phyloP scores from a whole-genome alignment of 108 stramenopile species.

The Mediolabrus comicus region DNA sequence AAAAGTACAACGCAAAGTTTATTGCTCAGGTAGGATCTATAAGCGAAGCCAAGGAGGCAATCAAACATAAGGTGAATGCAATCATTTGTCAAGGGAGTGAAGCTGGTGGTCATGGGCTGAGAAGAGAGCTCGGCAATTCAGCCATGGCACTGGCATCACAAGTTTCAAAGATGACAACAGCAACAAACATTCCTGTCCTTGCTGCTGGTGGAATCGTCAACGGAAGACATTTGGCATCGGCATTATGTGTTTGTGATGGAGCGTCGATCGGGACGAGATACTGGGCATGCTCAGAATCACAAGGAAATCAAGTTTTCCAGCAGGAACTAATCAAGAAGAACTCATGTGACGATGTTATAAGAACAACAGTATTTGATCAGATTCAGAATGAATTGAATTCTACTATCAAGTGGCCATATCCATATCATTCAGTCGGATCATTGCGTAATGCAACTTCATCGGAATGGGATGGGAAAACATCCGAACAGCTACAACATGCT shows the following conservation, averaged over 20 bases:
- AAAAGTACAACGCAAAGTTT: constrained; percentile 54
- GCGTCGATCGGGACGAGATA: constrained; percentile 71
- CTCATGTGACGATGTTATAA: constrained; percentile 63
- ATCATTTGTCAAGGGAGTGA: constrained; percentile 78
- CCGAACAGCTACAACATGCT: constrained; percentile 15
- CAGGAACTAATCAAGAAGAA: constrained; percentile 45
- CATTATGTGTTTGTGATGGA: constrained; percentile 71
- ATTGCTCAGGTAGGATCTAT: constrained; percentile 72
- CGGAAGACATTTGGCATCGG: constrained; percentile 66
- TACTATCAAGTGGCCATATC: constrained; percentile 55
- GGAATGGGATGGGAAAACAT: constrained; percentile 57
- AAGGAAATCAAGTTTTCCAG: constrained; percentile 41
- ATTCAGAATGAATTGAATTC: constrained; percentile 52
- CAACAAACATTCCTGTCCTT: constrained; percentile 47
- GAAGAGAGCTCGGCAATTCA: constrained; percentile 64
- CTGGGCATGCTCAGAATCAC: constrained; percentile 69
- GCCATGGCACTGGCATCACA: constrained; percentile 61
- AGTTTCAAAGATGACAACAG: constrained; percentile 28
- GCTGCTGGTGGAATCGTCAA: constrained; percentile 78
- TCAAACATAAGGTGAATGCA: constrained; percentile 60
- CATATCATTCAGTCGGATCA: constrained; percentile 70
- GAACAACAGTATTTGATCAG: constrained; percentile 67
- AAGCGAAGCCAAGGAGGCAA: constrained; percentile 54
- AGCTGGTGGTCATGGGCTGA: constrained; percentile 79
- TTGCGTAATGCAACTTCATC: constrained; percentile 58